Conservation (phyloP, 2,329 filamentous ascomycete species). For the Teratosphaeria gauchensis region DNA sequence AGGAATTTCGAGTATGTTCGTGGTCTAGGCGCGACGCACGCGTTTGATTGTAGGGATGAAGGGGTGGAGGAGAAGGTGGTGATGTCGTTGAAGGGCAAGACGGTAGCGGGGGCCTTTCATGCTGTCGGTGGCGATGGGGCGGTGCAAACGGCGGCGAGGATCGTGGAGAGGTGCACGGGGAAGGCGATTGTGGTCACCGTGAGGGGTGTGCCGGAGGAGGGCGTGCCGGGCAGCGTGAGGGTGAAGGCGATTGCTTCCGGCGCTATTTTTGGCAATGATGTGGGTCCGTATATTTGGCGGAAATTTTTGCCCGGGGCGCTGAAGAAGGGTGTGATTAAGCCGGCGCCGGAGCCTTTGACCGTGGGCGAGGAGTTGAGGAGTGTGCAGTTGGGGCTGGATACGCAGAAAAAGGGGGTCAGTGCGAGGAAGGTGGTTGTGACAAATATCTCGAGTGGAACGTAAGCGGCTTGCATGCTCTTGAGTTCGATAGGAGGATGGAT, state of each 20-base stretch:
- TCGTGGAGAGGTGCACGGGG: slow-evolving; percentile 17
- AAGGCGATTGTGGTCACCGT: slow-evolving; percentile 22
- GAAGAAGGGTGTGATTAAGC: slow-evolving; percentile 18
- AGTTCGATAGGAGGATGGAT: too few species aligned
- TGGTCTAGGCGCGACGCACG: slow-evolving; percentile 9
- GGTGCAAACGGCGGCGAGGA: slow-evolving; percentile 17
- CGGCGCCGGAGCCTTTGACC: slow-evolving; percentile 26
- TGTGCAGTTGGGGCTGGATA: slow-evolving; percentile 29
- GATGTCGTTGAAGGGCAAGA: slow-evolving; percentile 19
- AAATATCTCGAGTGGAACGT: slow-evolving; percentile 4
- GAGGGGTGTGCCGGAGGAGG: slow-evolving; percentile 13
- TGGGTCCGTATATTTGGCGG: slow-evolving; percentile 21
- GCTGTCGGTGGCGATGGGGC: slow-evolving; percentile 17
- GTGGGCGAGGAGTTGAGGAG: slow-evolving; percentile 29
- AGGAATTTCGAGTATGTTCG: slow-evolving; percentile 21
- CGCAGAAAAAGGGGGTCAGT: slow-evolving; percentile 29
- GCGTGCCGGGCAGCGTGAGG: slow-evolving; percentile 17
- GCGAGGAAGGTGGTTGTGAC: slow-evolving; percentile 31
- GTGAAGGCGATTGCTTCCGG: slow-evolving; percentile 14
- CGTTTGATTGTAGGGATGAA: slow-evolving; percentile 16
- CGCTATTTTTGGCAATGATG: slow-evolving; percentile 15
- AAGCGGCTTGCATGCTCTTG: too few species aligned
- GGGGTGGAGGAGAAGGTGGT: slow-evolving; percentile 20
- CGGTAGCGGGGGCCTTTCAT: slow-evolving; percentile 23
- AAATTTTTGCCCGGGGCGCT: slow-evolving; percentile 19